A percentile compares a stretch with the other conserved stretches of the same genome.
phyloP scores from a whole-genome alignment of 306 rosid genomes.

The Leucaena leucocephala region DNA sequence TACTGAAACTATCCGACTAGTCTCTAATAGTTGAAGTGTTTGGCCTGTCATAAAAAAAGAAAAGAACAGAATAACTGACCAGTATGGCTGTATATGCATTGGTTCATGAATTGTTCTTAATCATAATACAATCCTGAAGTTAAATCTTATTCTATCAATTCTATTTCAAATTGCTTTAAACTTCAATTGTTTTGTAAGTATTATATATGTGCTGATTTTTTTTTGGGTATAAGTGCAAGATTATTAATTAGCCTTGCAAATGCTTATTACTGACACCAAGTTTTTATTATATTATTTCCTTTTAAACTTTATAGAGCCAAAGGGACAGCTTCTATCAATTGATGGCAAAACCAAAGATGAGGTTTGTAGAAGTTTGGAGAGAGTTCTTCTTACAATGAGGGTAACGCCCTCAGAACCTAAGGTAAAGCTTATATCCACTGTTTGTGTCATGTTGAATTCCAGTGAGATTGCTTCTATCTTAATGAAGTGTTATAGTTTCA shows the following conservation, averaged over 20 bases:
- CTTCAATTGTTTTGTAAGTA: slow-evolving; percentile 19
- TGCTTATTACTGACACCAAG: slow-evolving; percentile 7
- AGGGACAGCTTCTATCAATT: slow-evolving; percentile 91
- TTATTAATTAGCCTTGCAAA: slow-evolving; percentile 14
- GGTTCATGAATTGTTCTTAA: background rate
- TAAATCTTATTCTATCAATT: background rate
- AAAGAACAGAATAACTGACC: background rate
- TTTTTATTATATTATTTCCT: slow-evolving; percentile 27
- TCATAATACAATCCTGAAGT: background rate
- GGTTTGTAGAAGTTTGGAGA: slow-evolving; percentile 81
- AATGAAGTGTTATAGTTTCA: background rate
- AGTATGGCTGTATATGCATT: background rate
- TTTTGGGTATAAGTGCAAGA: too few relatives aligned
- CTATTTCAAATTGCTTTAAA: slow-evolving; percentile 6
- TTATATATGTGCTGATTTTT: slow-evolving; percentile 3
- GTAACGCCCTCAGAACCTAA: slow-evolving; percentile 89
- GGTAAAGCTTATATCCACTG: slow-evolving; percentile 52
- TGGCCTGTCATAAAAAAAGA: background rate
- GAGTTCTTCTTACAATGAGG: slow-evolving; percentile 94
- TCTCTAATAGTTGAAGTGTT: background rate
- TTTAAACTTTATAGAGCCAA: slow-evolving; percentile 71
- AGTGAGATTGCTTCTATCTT: slow-evolving; percentile 21
- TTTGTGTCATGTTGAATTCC: slow-evolving; percentile 31
- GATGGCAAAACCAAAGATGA: slow-evolving; percentile 95
- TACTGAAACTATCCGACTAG: background rate